Conservation (phyloP, 257 asterid species). For the Gynochthodes officinalis region DNA sequence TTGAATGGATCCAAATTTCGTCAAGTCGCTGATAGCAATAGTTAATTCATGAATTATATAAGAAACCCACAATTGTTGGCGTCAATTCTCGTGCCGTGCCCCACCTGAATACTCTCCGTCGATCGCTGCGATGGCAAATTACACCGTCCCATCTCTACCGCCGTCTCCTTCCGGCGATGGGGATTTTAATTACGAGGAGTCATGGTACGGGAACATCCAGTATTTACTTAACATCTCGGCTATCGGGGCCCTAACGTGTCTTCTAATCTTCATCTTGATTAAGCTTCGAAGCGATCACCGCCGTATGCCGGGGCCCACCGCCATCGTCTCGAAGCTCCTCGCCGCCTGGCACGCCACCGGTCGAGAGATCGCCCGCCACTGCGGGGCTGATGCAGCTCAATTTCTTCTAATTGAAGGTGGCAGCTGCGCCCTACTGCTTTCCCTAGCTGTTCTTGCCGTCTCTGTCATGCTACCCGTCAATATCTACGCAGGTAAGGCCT, state of each 20-base stretch:
- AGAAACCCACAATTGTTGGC: constrained; percentile 13
- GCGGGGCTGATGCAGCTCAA: constrained; percentile 98
- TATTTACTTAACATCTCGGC: constrained; percentile 88
- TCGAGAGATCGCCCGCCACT: constrained; percentile 84
- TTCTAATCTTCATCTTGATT: constrained; percentile 73
- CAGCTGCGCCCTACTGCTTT: constrained; percentile 63
- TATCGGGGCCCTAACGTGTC: constrained; percentile 85
- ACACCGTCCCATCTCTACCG: constrained; percentile 44
- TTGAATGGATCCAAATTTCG: constrained; percentile 10
- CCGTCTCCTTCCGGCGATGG: constrained; percentile 51
- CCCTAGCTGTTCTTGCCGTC: constrained; percentile 60
- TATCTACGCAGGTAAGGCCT: constrained; percentile 66
- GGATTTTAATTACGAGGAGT: constrained; percentile 42
- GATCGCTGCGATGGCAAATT: constrained; percentile 22
- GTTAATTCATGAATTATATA: constrained; percentile 2
- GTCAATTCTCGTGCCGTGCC: neutral
- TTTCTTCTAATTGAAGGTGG: constrained; percentile 92
- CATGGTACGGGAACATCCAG: constrained; percentile 96
- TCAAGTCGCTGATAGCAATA: neutral
- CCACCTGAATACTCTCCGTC: constrained; percentile 25
- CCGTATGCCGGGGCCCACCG: constrained; percentile 87
- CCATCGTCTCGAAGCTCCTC: constrained; percentile 79
- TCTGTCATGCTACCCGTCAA: constrained; percentile 70
- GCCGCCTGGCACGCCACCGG: constrained; percentile 98
- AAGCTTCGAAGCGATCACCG: constrained; percentile 98